Evolutionary conservation across 2,329 filamentous ascomycete species (phyloP).

Genomic region (Parasarocladium wereldwijsianum): DNA sequence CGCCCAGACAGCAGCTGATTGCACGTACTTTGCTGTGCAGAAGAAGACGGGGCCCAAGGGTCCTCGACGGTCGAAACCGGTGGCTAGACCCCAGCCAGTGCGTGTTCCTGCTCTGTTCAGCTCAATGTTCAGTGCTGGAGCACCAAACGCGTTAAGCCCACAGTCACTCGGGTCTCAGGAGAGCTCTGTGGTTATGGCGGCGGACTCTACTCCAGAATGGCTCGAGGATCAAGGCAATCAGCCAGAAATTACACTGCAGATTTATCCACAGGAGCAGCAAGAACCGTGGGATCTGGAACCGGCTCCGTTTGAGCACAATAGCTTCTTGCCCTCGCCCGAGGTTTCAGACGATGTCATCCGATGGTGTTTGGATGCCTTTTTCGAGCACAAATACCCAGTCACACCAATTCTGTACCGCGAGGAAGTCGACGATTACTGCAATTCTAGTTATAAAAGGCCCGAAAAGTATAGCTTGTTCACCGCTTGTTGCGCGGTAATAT

Average conservation of each 20-base stretch:
- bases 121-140: too few species aligned
- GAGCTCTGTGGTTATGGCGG: too few species aligned
- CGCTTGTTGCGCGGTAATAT: constrained; percentile 15
- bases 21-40: constrained; percentile 15
- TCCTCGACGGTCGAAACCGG: constrained; percentile 5
- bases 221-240: too few species aligned
- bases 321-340: constrained; percentile 5
- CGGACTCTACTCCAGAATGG: constrained; percentile 3
- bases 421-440: constrained; percentile 8
- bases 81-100: too few species aligned
- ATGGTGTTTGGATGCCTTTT: constrained; percentile 16
- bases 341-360: constrained; percentile 8
- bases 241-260: too few species aligned
- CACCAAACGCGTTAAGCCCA: too few species aligned
- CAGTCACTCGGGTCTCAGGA: too few species aligned
- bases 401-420: constrained; percentile 15
- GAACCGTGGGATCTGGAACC: too few species aligned
- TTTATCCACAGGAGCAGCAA: too few species aligned
- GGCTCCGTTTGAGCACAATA: too few species aligned
- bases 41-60: constrained; percentile 17
- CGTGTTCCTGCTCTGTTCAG: too few species aligned
- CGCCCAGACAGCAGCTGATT: constrained; percentile 6
- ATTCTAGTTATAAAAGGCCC: constrained; percentile 5
- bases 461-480: constrained; percentile 14
- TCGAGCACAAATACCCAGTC: constrained; percentile 19